Evolutionary conservation across 1,139 yeast genomes (phyloP).

Genomic region (Geotrichum siamense): DNA sequence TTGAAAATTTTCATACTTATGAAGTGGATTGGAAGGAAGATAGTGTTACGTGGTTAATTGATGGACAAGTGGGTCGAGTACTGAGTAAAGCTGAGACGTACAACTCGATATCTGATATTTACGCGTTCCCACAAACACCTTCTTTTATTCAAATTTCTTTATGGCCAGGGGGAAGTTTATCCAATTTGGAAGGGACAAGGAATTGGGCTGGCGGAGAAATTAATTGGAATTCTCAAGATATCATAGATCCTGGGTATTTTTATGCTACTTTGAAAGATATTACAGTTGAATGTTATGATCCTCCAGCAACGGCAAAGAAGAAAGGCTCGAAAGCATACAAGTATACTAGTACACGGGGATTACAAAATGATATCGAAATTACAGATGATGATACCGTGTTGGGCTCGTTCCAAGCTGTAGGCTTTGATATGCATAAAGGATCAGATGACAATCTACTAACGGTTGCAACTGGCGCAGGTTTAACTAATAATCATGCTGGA

Average conservation of each 20-base stretch:
- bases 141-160: slow-evolving; percentile 75
- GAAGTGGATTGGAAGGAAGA: slow-evolving; percentile 86
- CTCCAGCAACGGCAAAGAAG: slow-evolving; percentile 47
- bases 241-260: slow-evolving; percentile 67
- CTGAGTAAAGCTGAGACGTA: slow-evolving; percentile 58
- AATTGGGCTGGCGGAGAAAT: slow-evolving; percentile 92
- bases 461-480: slow-evolving; percentile 9
- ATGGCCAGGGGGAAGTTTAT: slow-evolving; percentile 84
- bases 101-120: slow-evolving; percentile 53
- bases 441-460: slow-evolving; percentile 7
- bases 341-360: slow-evolving; percentile 45
- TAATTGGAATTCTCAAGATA: slow-evolving; percentile 74
- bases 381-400: slow-evolving; percentile 56
- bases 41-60: slow-evolving; percentile 61
- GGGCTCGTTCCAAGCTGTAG: slow-evolving; percentile 54
- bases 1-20: slow-evolving; percentile 64
- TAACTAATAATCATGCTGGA: slow-evolving; percentile 3
- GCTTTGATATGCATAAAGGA: slow-evolving; percentile 49
- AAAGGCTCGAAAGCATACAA: slow-evolving; percentile 52
- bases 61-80: slow-evolving; percentile 66
- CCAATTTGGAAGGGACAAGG: slow-evolving; percentile 65
- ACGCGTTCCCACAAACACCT: slow-evolving; percentile 82
- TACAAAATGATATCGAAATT: slow-evolving; percentile 45
- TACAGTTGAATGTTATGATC: slow-evolving; percentile 58
- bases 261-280: slow-evolving; percentile 58